phyloP scores from a whole-genome alignment of 306 rosid species.

The Cicer yamashitae region DNA sequence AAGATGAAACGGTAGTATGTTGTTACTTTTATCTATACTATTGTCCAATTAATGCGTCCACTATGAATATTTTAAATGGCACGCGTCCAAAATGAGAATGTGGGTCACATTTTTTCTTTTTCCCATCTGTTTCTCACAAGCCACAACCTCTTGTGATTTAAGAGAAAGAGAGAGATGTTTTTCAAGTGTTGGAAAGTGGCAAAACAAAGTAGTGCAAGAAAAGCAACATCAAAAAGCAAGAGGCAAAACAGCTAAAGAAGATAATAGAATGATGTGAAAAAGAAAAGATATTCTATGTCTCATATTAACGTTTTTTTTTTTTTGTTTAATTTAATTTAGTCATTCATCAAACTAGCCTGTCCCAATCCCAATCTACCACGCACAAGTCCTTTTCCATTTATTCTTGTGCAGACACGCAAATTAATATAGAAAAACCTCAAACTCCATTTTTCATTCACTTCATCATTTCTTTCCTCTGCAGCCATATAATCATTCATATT shows the following conservation, averaged over 20 bases:
- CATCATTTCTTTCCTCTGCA: conserved; percentile 9
- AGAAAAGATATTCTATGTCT: conserved; percentile 52
- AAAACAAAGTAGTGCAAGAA: conserved; percentile 55
- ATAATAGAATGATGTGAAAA: conserved; percentile 57
- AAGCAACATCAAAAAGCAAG: conserved; percentile 53
- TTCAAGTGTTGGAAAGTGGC: conserved; percentile 63
- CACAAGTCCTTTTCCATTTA: conserved; percentile 41
- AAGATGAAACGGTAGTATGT: conserved; percentile 25
- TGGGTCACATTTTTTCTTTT: conserved; percentile 35
- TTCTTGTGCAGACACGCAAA: neutral
- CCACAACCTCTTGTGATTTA: neutral
- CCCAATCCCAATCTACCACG: conserved; percentile 48
- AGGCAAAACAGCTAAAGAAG: conserved; percentile 46
- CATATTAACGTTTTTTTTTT: conserved; percentile 43
- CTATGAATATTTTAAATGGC: conserved; percentile 37
- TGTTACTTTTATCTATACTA: no score
- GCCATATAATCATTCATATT: conserved; percentile 11
- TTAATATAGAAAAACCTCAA: neutral
- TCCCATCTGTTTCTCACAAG: conserved; percentile 9
- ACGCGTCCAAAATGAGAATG: conserved; percentile 50
- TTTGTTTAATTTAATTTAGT: conserved; percentile 12
- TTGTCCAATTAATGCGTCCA: neutral
- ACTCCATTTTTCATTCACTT: conserved; percentile 25
- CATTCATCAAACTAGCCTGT: conserved; percentile 36
- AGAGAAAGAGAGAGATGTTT: conserved; percentile 39